Base-by-base conservation (phyloP, 2,329 filamentous ascomycete genomes). In the Trichoderma guizhouense region DNA sequence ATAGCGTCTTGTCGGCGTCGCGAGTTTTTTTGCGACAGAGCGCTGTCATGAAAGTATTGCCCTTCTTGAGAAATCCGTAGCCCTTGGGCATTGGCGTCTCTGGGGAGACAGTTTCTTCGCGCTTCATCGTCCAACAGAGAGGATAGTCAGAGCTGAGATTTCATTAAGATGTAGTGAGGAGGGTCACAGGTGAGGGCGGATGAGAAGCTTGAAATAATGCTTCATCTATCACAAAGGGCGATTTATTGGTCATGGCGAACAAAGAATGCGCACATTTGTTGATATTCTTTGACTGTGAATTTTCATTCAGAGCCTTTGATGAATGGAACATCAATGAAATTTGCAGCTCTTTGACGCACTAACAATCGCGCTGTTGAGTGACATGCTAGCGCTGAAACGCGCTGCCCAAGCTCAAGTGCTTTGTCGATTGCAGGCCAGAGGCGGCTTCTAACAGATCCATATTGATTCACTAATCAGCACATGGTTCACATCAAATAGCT, bases 61-160 rank as follows among this genome's bases (percentile, higher is more conserved):
- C 83, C 60, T 82, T 83, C 21, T 76, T 79, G 1, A 86, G 79
- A 66, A 84, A 84, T 11, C 74, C 74, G 74, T 86, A 86, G 9
- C 81, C 79, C 3, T 67, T 68, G 3, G 83, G 83, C 74, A 84
- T 77, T 3, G 79, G 79, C 8, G 76, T 72, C 47, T 72, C 53
- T n/a, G 73, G 65, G 3, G 67, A 69, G 34, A 81, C 78, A 14
- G 71, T 71, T 21, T 72, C 72, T 47, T 80, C 78, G 12, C 15
- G 63, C 55, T 6, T 26, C 61, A 66, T 71, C 30, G 9, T 72
- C 24, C 15, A 65, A 24, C 55, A 18, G 55, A 12, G 28, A 51
- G 12, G n/a, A 7, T 2, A 24, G 47, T 21, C 5, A 51, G 28
- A 30, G 30, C 26, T 64, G 43, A 30, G 60, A 30, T 7, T n/a